Base-by-base conservation (phyloP, 116 monocot species). In the Cymodocea nodosa region DNA sequence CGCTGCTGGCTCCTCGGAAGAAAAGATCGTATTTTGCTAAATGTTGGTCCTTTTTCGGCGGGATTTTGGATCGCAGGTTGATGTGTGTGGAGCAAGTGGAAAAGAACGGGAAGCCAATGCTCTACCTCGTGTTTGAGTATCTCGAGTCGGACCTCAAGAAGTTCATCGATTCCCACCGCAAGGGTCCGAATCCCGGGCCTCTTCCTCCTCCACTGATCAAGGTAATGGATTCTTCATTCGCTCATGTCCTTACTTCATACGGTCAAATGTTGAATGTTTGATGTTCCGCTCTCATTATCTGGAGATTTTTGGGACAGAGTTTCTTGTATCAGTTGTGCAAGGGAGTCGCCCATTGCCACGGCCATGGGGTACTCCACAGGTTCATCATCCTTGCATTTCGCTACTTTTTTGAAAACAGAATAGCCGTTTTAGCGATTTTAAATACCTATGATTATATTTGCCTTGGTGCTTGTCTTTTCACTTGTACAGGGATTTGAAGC, bases 351-450 rank as follows among this genome's bases (percentile, higher is more conserved):
- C 92, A 92, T 56, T 99, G 92, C 59, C 98, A 99, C 66, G 72
- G 86, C 69, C 98, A 92, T 78, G 87, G 86, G 30, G 98, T 99
- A 73, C 86, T 99, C 65, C 98, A 99, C 79, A 86, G 98, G 98
- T 98, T n/a, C n/a, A n/a, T 50, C 40, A 0, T 53, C 18, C 12
- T 18, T 53, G 7, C 15, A 53, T 53, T 53, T 53, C n/a, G 8
- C 18, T 5, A 17, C 18, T 16, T 53, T 60, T 68, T 58, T 30
- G 62, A 23, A 23, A 44, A 18, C 3, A 53, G 5, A 15, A 15
- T 16, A 16, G 53, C 5, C 6, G 0, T 17, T 53, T 10, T 53
- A 39, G n/a, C n/a, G n/a, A 39, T 39, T 39, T 4, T 39, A 2
- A 39, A 39, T 13, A 6, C 4, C 2, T 3, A 58, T 1, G 19